Percentiles rank a stretch among this genome's conserved stretches.
These are phyloP conservation scores for Powellomyces hirtus DNA, from an alignment of 192 early-diverging fungal genomes.

Conservation along the genomic window DNA sequence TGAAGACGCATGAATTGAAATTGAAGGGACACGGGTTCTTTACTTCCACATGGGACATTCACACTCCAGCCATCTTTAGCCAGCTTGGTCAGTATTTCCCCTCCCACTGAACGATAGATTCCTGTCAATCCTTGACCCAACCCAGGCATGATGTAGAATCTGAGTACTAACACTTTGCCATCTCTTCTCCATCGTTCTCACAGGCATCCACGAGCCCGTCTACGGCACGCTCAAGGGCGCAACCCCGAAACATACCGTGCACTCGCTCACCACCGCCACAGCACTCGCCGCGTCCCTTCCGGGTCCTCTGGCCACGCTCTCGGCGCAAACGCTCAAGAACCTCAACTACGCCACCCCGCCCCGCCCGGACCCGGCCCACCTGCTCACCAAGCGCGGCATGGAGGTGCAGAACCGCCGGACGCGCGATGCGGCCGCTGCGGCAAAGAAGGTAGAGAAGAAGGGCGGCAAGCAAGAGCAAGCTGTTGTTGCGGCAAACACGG, in stretches of 20 bases:
- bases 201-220: constrained; percentile 56
- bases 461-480: background rate
- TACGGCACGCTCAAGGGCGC: constrained; percentile 29
- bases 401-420: background rate
- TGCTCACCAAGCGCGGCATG: constrained; percentile 30
- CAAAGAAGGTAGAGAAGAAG: constrained; percentile 25
- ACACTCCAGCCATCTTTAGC: constrained; percentile 44
- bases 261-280: constrained; percentile 25
- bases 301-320: constrained; percentile 26
- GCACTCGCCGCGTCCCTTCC: constrained; percentile 20
- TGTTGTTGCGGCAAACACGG: background rate
- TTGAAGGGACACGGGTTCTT: constrained; percentile 49
- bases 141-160: background rate
- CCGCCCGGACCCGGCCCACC: background rate
- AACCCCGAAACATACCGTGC: background rate
- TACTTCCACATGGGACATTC: constrained; percentile 40
- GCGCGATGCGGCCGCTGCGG: background rate
- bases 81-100: constrained; percentile 31
- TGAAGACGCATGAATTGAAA: constrained; percentile 24
- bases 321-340: constrained; percentile 13
- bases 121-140: background rate
- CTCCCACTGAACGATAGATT: background rate
- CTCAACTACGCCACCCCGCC: constrained; percentile 34
- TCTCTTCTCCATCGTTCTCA: background rate
- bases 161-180: background rate